Conservation (phyloP, 106 monocot species). For the Dendrobium huoshanense region DNA sequence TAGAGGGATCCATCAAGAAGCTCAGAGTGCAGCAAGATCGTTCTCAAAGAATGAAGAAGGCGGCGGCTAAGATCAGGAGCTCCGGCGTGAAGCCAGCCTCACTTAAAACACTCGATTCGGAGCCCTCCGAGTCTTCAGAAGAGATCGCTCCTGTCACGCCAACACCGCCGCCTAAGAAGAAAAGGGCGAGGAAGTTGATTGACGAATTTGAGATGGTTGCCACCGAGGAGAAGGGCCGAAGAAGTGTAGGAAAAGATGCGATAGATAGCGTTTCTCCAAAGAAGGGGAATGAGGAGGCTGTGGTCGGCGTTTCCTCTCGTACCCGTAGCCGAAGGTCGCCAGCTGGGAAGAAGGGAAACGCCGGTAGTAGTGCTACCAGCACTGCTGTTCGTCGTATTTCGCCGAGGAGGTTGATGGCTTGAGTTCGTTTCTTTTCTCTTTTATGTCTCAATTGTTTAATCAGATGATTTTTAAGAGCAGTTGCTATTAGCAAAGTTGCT, state of each 20-base stretch:
- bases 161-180: not conserved
- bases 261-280: not conserved
- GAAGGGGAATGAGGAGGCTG: not conserved
- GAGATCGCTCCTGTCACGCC: not conserved
- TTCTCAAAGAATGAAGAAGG: not conserved
- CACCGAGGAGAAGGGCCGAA: not conserved
- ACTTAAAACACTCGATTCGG: not conserved
- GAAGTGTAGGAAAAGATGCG: not conserved
- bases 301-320: not conserved
- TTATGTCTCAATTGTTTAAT: too few species aligned
- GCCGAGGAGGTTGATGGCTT: not conserved
- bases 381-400: not conserved
- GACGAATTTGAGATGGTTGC: conserved; percentile 12
- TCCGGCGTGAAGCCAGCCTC: not conserved
- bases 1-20: conserved; percentile 69
- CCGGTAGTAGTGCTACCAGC: too few species aligned
- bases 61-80: not conserved
- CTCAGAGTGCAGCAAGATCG: conserved; percentile 35
- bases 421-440: too few species aligned
- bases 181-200: conserved; percentile 6
- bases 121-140: not conserved
- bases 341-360: not conserved
- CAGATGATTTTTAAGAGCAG: not conserved
- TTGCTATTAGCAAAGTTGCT: not conserved
- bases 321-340: not conserved